Evolutionary conservation across 139 green algal species (phyloP).

Genomic region (Chloropicon primus): DNA sequence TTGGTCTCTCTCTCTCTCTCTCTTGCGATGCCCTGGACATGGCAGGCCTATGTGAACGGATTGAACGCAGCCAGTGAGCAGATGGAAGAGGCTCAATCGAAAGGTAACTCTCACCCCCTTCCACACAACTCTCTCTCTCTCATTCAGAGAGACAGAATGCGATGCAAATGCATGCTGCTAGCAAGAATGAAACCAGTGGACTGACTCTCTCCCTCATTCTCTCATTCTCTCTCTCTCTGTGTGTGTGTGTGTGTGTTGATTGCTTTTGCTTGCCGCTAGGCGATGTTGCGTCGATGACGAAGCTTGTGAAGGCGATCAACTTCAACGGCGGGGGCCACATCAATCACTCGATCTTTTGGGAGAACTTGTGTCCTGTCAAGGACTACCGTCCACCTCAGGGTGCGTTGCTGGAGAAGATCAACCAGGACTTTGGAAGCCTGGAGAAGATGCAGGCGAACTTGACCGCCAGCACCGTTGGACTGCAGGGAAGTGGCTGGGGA

Average conservation of each 20-base stretch:
- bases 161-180: no score
- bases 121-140: no score
- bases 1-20: background rate
- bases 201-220: no score
- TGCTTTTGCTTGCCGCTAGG: no score
- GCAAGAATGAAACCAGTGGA: no score
- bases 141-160: no score
- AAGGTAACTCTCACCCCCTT: no score
- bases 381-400: slow-evolving; percentile 61
- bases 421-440: slow-evolving; percentile 76
- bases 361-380: slow-evolving; percentile 73
- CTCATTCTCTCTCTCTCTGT: no score
- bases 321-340: slow-evolving; percentile 61
- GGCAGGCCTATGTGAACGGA: background rate
- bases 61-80: background rate
- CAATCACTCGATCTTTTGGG: slow-evolving; percentile 96
- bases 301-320: background rate
- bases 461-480: slow-evolving; percentile 48
- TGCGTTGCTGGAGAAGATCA: slow-evolving; percentile 54
- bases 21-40: background rate
- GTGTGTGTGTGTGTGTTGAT: no score
- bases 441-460: slow-evolving; percentile 66
- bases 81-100: background rate
- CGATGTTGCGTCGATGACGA: background rate
- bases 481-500: slow-evolving; percentile 86